Evolutionary conservation across 2,329 filamentous ascomycete genomes (phyloP).

Genomic region (Plenodomus biglobosus): DNA sequence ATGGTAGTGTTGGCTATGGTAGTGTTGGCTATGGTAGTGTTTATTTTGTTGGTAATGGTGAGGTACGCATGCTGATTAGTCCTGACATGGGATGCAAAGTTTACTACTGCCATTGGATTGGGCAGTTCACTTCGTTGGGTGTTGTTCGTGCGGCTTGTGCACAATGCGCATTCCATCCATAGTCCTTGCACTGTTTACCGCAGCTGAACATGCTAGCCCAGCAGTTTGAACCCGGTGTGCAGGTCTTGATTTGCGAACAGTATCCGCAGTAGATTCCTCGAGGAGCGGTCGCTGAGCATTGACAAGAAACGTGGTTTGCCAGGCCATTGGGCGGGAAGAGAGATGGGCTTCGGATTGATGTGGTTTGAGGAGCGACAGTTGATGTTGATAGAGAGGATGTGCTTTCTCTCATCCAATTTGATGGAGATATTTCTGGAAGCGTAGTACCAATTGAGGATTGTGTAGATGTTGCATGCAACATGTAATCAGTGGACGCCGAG

Average conservation of each 20-base stretch:
- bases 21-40: too few relatives aligned
- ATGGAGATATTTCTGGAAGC: neutral
- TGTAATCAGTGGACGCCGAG: neutral
- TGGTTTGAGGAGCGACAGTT: neutral
- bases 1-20: too few relatives aligned
- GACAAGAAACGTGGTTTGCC: neutral
- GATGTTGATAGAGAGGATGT: neutral
- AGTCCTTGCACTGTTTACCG: neutral
- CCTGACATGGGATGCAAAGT: too few relatives aligned
- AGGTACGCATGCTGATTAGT: too few relatives aligned
- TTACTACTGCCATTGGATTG: neutral
- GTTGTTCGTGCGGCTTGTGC: neutral
- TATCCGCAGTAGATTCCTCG: neutral
- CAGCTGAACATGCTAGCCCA: neutral
- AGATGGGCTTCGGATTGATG: neutral
- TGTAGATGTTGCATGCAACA: neutral
- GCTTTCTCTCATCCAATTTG: neutral
- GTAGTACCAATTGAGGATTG: neutral
- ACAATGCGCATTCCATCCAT: neutral
- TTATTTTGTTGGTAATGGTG: too few relatives aligned
- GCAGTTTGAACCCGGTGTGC: neutral
- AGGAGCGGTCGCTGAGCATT: neutral
- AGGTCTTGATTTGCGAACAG: neutral
- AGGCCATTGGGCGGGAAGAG: neutral
- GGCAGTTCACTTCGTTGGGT: neutral